Evolutionary conservation across 2,329 filamentous ascomycete species (phyloP), one percentile per base, ranked within the genome.

Genomic region (Pleurostoma richardsiae): DNA sequence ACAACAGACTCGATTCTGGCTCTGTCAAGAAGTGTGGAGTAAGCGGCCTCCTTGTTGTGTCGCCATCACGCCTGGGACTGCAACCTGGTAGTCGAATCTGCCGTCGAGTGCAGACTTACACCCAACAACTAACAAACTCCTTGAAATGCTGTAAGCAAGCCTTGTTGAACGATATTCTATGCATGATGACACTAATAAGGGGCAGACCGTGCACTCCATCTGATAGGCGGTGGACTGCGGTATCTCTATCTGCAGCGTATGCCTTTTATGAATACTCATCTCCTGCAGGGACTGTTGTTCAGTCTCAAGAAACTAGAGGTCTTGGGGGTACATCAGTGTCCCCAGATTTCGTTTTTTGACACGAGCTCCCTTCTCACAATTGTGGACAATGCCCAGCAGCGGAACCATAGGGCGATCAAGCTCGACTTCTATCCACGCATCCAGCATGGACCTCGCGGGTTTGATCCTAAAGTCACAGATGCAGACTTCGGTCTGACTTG

Each of bases 401-500:
- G n/a, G 33, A 19, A 19, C 19, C 33, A 36, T n/a, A n/a, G 33
- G n/a, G 33, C 54, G 0, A 41, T 52, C 6, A 59, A 61, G 26
- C 57, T 58, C 30, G 49, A 48, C 6, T 59, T 57, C 3, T 52
- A 48, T 0, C 50, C 44, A 0, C 33, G 44, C 0, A 45, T 46
- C 4, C 43, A 49, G 2, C 46, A 42, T 4, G 54, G 53, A 0
- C 54, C 55, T 6, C 40, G 47, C 1, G 53, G 19, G 19, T 19
- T 19, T 19, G 19, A 19, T 19, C 19, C 19, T 19, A 19, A 19
- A 19, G 19, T 19, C 19, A 19, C 19, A 19, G 19, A 19, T 19
- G 19, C 19, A 19, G 19, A 19, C 19, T 19, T 19, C 19, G 19
- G 19, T 19, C 19, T 19, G 19, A 19, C 19, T 19, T 19, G 19